Conservation (phyloP, 495 filamentous ascomycete genomes). For the Daldinia loculata region DNA sequence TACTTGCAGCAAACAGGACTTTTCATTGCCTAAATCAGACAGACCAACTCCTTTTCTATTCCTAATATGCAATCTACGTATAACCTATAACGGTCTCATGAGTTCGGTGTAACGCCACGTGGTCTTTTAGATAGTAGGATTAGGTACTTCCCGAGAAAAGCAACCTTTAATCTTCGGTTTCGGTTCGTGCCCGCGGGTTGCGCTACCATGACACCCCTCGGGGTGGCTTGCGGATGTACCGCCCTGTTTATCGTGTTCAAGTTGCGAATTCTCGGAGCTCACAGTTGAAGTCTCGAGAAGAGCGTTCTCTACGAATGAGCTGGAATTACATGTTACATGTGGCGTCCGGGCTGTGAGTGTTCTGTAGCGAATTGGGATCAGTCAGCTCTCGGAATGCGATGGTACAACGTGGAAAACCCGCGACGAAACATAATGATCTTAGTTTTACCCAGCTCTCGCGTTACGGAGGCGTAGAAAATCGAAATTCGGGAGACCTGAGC, state of each 20-base stretch:
- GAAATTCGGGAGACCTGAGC: constrained; percentile 20
- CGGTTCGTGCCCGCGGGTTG: constrained; percentile 11
- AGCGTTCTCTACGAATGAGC: constrained; percentile 3
- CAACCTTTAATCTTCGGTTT: constrained; percentile 6
- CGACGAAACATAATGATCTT: constrained; percentile 1
- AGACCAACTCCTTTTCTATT: background rate
- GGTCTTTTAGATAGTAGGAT: constrained; percentile 7
- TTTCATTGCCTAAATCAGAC: background rate
- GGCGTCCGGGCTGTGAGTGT: constrained; percentile 10
- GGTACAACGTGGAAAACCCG: constrained; percentile 7
- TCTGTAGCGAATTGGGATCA: constrained; percentile 3
- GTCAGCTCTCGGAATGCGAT: constrained; percentile 8
- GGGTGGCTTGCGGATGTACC: constrained; percentile 11
- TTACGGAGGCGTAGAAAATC: constrained; percentile 6
- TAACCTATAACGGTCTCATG: constrained; percentile 22
- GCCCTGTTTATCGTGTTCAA: constrained; percentile 6
- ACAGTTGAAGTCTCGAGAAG: constrained; percentile 4
- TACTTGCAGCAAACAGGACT: background rate
- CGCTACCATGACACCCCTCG: background rate
- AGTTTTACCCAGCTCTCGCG: constrained; percentile 3
- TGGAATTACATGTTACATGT: constrained; percentile 15
- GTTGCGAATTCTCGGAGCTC: background rate
- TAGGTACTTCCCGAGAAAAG: background rate
- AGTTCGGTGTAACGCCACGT: constrained; percentile 35
- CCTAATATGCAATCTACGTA: constrained; percentile 1